phyloP scores from a whole-genome alignment of 2,329 filamentous ascomycete genomes.

The Penicillium concentricum region DNA sequence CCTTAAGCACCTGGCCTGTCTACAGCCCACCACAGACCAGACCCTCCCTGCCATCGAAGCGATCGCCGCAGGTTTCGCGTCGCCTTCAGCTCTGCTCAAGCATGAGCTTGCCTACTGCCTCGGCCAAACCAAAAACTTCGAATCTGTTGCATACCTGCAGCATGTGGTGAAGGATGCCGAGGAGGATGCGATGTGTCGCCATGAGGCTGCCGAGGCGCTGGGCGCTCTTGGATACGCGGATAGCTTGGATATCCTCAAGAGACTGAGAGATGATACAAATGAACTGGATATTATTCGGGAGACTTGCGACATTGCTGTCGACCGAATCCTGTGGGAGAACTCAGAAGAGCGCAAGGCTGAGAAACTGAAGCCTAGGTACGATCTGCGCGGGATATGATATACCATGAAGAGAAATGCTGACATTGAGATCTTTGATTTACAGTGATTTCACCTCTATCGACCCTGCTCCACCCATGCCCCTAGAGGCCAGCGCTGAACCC shows the following conservation, averaged over 20 bases:
- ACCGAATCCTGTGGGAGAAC: constrained; percentile 90
- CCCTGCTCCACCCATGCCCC: constrained; percentile 82
- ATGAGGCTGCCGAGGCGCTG: constrained; percentile 93
- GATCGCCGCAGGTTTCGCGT: constrained; percentile 82
- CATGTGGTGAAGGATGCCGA: constrained; percentile 70
- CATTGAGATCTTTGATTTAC: constrained; percentile 26
- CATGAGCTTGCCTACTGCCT: constrained; percentile 97
- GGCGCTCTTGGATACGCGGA: constrained; percentile 76
- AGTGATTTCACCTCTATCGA: constrained; percentile 97
- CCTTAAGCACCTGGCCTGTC: constrained; percentile 84
- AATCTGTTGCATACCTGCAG: constrained; percentile 70
- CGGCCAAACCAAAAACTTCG: constrained; percentile 79
- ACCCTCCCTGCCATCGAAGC: constrained; percentile 68
- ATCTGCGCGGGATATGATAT: constrained; percentile 8
- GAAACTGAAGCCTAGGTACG: constrained; percentile 76
- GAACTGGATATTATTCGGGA: constrained; percentile 83
- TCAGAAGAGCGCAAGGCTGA: constrained; percentile 69
- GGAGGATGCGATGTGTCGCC: constrained; percentile 94
- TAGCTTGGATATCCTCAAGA: constrained; percentile 71
- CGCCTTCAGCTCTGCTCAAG: constrained; percentile 86
- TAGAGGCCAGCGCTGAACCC: constrained; percentile 55
- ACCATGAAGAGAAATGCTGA: constrained; percentile 5
- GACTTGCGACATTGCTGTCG: constrained; percentile 95
- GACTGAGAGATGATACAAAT: constrained; percentile 69
- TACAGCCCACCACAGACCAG: constrained; percentile 56